Evolutionary conservation across 345 rosid species (phyloP), one percentile per base, ranked within the genome.

Genomic region (Gossypium raimondii): DNA sequence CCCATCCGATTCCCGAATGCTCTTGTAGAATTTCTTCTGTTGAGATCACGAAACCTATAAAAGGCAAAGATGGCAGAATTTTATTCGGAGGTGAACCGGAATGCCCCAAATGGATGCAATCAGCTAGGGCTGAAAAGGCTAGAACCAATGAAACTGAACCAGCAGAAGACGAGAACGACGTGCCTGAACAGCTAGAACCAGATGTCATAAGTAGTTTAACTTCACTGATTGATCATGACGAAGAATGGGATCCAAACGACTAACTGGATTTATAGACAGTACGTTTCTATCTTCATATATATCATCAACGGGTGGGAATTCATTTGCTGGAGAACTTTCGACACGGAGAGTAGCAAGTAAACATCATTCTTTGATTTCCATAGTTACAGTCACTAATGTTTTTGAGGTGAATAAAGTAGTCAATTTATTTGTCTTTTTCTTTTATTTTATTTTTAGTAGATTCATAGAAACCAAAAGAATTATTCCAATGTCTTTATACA

Each of bases 1-100:
- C 97, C 0, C 97, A 96, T 81, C 99, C 98, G 1, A 87, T 93
- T 55, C 99, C 99, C 5, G 98, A 96, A 86, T 96, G 99, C 86
- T 93, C 93, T 48, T 96, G 98, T 81, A 86, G 90, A 86, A 92
- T 86, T 63, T 81, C 87, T 1, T 48, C 89, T 70, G 77, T 81
- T 29, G 83, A 78, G 67, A 79, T 73, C 29, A 75, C 82, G 55
- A 82, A 66, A 66, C 77, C 80, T 27, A 58, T 79, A 64, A 77
- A 74, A 80, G 79, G 73, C 55, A 79, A 77, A 50, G 86, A 85
- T 72, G 88, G 87, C 22, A 79, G 83, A 69, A 68, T 79, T 68
- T 81, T 89, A 34, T 86, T 83, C 61, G 96, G 93, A 75, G 97
- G 90, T 14, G 97, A 90, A 75, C 93, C 87, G 63, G 93, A 87